A percentile compares a stretch with the other conserved stretches of the same genome.
Conservation (phyloP, 768 basidiomycete species). For the Mycena galopus region DNA sequence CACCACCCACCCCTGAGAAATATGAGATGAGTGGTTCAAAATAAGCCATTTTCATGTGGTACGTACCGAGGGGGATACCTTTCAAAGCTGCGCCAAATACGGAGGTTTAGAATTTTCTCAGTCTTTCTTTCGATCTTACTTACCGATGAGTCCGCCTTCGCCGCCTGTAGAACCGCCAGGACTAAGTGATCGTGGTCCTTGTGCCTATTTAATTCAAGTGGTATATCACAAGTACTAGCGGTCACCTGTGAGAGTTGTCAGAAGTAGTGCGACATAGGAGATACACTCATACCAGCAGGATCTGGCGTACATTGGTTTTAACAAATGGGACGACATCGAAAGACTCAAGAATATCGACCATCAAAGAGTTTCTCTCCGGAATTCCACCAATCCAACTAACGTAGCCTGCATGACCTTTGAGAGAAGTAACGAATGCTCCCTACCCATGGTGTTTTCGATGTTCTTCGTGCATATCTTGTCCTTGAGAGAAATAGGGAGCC, state of each 20-base stretch:
- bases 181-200: conserved; percentile 72
- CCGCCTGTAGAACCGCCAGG: conserved; percentile 89
- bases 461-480: conserved; percentile 80
- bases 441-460: conserved; percentile 77
- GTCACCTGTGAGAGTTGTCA: too few relatives aligned
- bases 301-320: conserved; percentile 83
- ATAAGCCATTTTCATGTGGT: background rate
- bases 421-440: too few relatives aligned
- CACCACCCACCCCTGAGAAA: conserved; percentile 74
- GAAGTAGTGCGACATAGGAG: background rate
- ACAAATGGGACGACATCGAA: conserved; percentile 81
- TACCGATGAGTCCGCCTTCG: conserved; percentile 82
- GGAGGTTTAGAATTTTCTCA: background rate
- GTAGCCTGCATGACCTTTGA: too few relatives aligned
- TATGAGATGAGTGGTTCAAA: conserved; percentile 28
- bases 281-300: conserved; percentile 70
- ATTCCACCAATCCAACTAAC: conserved; percentile 77
- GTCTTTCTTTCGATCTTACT: conserved; percentile 26
- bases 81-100: conserved; percentile 49
- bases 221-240: too few relatives aligned
- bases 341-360: conserved; percentile 74
- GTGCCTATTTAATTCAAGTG: too few relatives aligned
- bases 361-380: conserved; percentile 68
- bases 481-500: conserved; percentile 81
- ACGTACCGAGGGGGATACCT: conserved; percentile 58